Evolutionary conservation across 1,139 yeast species (phyloP).

Genomic region (Blastobotrys aristatus): DNA sequence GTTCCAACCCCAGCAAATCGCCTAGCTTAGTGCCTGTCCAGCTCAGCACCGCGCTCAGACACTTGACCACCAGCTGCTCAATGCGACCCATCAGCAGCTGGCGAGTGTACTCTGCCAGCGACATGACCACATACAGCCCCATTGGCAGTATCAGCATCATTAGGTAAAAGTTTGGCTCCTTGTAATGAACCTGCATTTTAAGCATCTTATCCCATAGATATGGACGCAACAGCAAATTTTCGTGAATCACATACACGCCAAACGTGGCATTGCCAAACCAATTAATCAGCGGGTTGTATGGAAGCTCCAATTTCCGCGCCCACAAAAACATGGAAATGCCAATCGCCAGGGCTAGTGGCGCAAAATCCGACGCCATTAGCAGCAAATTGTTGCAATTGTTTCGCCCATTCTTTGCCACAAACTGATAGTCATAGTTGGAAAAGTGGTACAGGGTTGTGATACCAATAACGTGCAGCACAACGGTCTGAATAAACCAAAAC

Average conservation of each 20-base stretch:
- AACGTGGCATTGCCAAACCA: conserved; percentile 2
- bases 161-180: not conserved
- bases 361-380: conserved; percentile 6
- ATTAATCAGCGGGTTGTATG: not conserved
- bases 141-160: not conserved
- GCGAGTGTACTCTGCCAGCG: not conserved
- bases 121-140: not conserved
- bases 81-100: not conserved
- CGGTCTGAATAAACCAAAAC: not conserved
- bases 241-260: conserved; percentile 8
- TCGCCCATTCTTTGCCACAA: conserved; percentile 3
- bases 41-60: not conserved
- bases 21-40: not conserved
- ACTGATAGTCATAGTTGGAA: not conserved
- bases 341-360: conserved; percentile 1
- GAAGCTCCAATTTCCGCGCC: not conserved
- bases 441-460: not conserved
- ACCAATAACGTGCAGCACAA: not conserved
- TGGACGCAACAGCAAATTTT: conserved; percentile 3
- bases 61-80: not conserved
- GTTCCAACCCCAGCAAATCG: not conserved
- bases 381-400: not conserved
- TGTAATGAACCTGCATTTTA: not conserved
- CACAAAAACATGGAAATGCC: not conserved
- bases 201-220: conserved; percentile 2